Base-by-base conservation (phyloP, 208 protist genomes). In the Crithidia brevicula region DNA sequence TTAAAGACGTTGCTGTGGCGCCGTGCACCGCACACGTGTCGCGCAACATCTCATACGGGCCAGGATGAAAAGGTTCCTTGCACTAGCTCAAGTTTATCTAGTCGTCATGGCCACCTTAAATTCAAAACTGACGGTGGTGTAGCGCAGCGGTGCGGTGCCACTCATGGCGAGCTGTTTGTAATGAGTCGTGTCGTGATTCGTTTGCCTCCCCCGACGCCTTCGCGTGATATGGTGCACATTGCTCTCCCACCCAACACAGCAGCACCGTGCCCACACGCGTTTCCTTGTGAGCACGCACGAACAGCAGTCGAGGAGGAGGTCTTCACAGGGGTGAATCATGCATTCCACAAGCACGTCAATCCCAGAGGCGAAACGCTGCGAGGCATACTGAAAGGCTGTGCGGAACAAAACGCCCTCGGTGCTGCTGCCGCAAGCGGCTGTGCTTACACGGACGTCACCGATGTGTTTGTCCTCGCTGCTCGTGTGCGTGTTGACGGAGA, bases 341-440 rank as follows among this genome's bases (percentile, higher is more conserved):
- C 87, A 0, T 67, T 89, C 27, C 87, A 96, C 72, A 67, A 76
- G 33, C 40, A 76, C 27, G 67, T 89, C 23, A 96, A 93, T 71
- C 51, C 62, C 4, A 51, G 47, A 13, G 73, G 58, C 22, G 66
- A 74, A 4, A 80, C 69, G 25, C 71, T 94, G 6, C 81, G 73
- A 1, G 91, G 91, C 5, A 87, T 96, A 36, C 74, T 96, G 53
- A 89, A 85, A 46, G 91, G 91, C 4, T 96, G 91, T 56, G 91
- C 91, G 9, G 91, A 96, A 81, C 91, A 96, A 63, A 96, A 96
- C 68, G 84, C 86, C 16, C 77, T 96, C 30, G 91, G 91, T 3
- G 81, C 83, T 1, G 79, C 87, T 11, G 91, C 91, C 0, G 91
- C 91, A 30, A 72, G 76, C 45, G 91, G 91, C 5, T 52, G 84